Conservation (phyloP, 495 filamentous ascomycete genomes). For the Tuber borchii region DNA sequence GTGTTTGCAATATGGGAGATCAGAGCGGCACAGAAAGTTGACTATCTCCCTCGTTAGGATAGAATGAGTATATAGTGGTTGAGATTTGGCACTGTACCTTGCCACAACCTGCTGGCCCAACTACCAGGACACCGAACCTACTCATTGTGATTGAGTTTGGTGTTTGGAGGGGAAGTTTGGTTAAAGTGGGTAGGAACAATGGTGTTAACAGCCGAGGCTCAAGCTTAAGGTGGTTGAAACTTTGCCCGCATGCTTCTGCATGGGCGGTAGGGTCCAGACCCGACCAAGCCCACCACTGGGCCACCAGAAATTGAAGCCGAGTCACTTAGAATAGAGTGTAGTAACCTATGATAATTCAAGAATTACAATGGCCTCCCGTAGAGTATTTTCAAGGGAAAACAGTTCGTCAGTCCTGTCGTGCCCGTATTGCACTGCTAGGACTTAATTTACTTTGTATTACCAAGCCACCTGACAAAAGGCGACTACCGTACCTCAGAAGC, state of each 20-base stretch:
- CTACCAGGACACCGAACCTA: slow-evolving; percentile 88
- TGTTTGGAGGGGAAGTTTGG: slow-evolving; percentile 16
- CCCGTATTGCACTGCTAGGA: no score
- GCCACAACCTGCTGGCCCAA: slow-evolving; percentile 84
- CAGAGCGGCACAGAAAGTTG: slow-evolving; percentile 87
- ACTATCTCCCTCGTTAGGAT: slow-evolving; percentile 47
- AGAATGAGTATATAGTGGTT: neutral
- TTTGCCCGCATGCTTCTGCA: neutral
- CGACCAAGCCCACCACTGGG: no score
- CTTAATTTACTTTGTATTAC: no score
- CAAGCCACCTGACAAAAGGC: no score
- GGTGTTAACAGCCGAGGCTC: neutral
- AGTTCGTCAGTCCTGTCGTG: neutral
- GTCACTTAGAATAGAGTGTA: neutral
- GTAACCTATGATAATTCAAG: neutral
- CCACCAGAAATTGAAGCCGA: neutral
- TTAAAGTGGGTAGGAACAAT: slow-evolving; percentile 32
- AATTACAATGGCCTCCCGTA: neutral
- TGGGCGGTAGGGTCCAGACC: neutral
- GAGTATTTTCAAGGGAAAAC: neutral
- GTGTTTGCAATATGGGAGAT: slow-evolving; percentile 87
- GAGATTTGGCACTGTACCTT: slow-evolving; percentile 52
- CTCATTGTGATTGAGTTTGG: slow-evolving; percentile 55
- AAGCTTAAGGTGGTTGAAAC: slow-evolving; percentile 9
- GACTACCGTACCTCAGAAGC: no score